Percentiles rank a stretch among this genome's conserved stretches.
These are phyloP conservation scores for Metschnikowia gruessii DNA, from an alignment of 805 yeast genomes.

Conservation along the genomic window DNA sequence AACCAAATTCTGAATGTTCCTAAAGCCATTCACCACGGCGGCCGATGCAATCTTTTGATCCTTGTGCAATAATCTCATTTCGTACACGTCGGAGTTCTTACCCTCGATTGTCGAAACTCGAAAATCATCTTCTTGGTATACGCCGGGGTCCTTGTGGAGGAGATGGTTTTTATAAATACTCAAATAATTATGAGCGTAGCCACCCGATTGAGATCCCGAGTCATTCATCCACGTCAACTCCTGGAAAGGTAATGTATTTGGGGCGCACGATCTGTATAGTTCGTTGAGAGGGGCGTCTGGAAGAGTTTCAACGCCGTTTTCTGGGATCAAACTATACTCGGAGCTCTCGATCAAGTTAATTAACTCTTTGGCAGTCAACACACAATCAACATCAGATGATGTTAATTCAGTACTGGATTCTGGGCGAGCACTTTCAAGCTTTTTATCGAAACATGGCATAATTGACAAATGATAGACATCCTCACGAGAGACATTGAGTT, in stretches of 20 bases:
- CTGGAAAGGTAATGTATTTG: constrained; percentile 59
- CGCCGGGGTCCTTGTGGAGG: constrained; percentile 17
- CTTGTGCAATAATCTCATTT: constrained; percentile 52
- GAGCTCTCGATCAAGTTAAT: constrained; percentile 66
- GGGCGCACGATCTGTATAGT: constrained; percentile 42
- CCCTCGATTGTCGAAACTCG: constrained; percentile 50
- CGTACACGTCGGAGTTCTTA: constrained; percentile 73
- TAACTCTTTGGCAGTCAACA: constrained; percentile 85
- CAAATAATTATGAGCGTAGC: constrained; percentile 74
- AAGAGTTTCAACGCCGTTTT: constrained; percentile 6
- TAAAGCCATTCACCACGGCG: constrained; percentile 81
- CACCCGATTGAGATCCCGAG: constrained; percentile 84
- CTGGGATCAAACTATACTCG: constrained; percentile 30
- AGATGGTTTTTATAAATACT: constrained; percentile 32
- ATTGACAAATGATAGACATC: constrained; percentile 75
- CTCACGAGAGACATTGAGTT: constrained; percentile 27
- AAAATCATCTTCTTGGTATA: constrained; percentile 21
- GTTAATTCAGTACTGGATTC: constrained; percentile 36
- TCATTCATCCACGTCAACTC: constrained; percentile 68
- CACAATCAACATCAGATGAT: constrained; percentile 79
- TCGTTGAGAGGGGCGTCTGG: constrained; percentile 11
- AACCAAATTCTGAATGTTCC: constrained; percentile 91
- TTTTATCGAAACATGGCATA: constrained; percentile 98
- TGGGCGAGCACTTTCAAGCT: constrained; percentile 87
- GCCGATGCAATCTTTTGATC: constrained; percentile 45